These are phyloP conservation scores for Xylariaceae sp. DNA, from an alignment of 2,329 filamentous ascomycete genomes.

Conservation along the genomic window DNA sequence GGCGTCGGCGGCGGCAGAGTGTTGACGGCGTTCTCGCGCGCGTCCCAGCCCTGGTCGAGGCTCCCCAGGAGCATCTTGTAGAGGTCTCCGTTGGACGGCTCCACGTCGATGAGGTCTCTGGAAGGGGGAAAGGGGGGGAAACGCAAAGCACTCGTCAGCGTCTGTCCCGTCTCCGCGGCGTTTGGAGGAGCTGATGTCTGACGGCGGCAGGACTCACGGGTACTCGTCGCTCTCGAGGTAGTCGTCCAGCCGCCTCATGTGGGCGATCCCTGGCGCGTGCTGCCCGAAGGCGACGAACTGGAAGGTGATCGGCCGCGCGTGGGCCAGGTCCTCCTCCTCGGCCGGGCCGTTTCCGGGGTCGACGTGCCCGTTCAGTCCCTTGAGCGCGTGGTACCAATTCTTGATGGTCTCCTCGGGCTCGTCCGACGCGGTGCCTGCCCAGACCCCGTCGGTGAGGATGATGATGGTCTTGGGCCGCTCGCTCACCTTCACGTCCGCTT, in stretches of 20 bases:
- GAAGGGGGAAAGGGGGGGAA: not conserved
- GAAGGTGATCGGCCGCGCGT: constrained; percentile 18
- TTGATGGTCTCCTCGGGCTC: not conserved
- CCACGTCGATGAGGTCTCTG: constrained; percentile 22
- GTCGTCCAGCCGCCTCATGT: constrained; percentile 13
- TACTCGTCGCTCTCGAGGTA: constrained; percentile 1
- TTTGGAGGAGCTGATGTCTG: not conserved
- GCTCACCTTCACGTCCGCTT: not conserved
- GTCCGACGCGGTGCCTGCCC: constrained; percentile 2
- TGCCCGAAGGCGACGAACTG: constrained; percentile 24
- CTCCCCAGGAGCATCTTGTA: constrained; percentile 26
- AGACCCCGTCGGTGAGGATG: constrained; percentile 9
- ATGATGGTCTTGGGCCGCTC: constrained; percentile 7
- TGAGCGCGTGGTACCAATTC: not conserved
- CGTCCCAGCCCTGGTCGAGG: constrained; percentile 6
- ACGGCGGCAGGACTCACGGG: not conserved
- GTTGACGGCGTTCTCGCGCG: not conserved
- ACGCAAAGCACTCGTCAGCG: not conserved
- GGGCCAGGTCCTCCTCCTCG: constrained; percentile 3
- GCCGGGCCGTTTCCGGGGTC: constrained; percentile 1
- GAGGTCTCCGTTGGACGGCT: constrained; percentile 17
- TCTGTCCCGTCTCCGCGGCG: not conserved
- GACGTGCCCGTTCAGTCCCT: not conserved
- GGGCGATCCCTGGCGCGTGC: constrained; percentile 11
- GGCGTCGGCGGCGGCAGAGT: not conserved